Evolutionary conservation across 192 early-diverging fungal species (phyloP).

Genomic region (Mortierella hygrophila): DNA sequence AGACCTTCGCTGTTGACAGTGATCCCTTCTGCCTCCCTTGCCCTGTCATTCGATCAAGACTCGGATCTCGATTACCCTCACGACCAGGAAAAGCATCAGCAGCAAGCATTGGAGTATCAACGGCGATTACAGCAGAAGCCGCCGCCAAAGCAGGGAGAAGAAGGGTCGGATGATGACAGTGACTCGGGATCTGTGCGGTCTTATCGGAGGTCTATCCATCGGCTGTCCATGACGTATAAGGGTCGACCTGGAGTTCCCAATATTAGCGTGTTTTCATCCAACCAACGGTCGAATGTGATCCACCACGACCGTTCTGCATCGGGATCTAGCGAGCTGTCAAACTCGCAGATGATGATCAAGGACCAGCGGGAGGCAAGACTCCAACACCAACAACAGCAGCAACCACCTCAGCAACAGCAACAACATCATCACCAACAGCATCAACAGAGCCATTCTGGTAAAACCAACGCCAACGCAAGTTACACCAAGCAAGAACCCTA

Average conservation of each 20-base stretch:
- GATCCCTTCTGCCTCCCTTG: conserved; percentile 29
- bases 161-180: conserved; percentile 35
- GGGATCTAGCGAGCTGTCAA: conserved; percentile 1
- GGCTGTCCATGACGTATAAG: conserved; percentile 45
- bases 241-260: conserved; percentile 39
- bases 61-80: conserved; percentile 8
- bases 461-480: not conserved
- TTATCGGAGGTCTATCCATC: conserved; percentile 36
- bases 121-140: conserved; percentile 39
- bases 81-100: conserved; percentile 28
- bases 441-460: not conserved
- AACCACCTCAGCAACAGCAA: conserved; percentile 1
- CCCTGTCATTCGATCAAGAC: conserved; percentile 32
- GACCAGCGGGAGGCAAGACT: conserved; percentile 11
- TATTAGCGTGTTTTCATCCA: conserved; percentile 33
- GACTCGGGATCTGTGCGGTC: conserved; percentile 47
- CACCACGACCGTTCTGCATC: conserved; percentile 21
- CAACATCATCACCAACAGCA: conserved; percentile 24
- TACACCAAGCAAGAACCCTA: not conserved
- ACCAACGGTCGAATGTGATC: conserved; percentile 24
- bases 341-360: conserved; percentile 20
- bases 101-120: conserved; percentile 43
- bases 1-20: conserved; percentile 14
- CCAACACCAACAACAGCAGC: conserved; percentile 16
- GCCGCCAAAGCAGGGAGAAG: conserved; percentile 26